Evolutionary conservation across 768 basidiomycete genomes (phyloP).

Genomic region (Boletus reticuloceps): DNA sequence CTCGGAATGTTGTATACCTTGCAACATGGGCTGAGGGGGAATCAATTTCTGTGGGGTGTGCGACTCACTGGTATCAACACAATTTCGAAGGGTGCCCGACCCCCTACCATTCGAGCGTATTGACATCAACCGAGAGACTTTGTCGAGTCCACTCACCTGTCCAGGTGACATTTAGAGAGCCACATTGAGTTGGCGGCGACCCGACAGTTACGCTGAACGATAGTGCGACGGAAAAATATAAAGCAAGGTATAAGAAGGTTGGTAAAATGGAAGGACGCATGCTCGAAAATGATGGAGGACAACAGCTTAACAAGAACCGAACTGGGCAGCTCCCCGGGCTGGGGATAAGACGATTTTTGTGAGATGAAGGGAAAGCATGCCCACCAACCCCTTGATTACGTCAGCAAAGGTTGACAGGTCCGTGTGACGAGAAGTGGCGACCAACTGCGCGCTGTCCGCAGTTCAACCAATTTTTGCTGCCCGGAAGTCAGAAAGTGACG

Average conservation of each 20-base stretch:
- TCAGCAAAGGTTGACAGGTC: conserved; percentile 16
- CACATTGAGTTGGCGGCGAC: conserved; percentile 55
- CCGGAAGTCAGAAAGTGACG: neutral
- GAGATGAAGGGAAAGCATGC: neutral
- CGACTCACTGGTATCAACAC: conserved; percentile 50
- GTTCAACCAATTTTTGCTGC: neutral
- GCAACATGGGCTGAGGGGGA: conserved; percentile 6
- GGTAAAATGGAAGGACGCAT: conserved; percentile 29
- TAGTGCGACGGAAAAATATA: conserved; percentile 17
- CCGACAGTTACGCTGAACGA: conserved; percentile 50
- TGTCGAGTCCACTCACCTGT: conserved; percentile 43
- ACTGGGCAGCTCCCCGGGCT: conserved; percentile 1
- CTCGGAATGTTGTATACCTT: conserved; percentile 54
- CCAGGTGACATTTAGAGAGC: conserved; percentile 59
- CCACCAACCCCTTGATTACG: conserved; percentile 8
- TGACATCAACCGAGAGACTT: neutral
- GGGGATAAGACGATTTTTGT: conserved; percentile 9
- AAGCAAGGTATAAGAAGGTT: conserved; percentile 20
- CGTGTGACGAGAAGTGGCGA: no score
- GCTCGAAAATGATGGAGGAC: conserved; percentile 18
- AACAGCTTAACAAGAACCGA: conserved; percentile 3
- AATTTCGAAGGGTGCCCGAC: conserved; percentile 50
- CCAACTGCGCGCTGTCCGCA: neutral
- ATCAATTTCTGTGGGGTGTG: neutral
- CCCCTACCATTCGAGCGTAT: conserved; percentile 40